These are phyloP conservation scores for Leishmania gerbilli DNA, from an alignment of 208 protist genomes.

Conservation along the genomic window DNA sequence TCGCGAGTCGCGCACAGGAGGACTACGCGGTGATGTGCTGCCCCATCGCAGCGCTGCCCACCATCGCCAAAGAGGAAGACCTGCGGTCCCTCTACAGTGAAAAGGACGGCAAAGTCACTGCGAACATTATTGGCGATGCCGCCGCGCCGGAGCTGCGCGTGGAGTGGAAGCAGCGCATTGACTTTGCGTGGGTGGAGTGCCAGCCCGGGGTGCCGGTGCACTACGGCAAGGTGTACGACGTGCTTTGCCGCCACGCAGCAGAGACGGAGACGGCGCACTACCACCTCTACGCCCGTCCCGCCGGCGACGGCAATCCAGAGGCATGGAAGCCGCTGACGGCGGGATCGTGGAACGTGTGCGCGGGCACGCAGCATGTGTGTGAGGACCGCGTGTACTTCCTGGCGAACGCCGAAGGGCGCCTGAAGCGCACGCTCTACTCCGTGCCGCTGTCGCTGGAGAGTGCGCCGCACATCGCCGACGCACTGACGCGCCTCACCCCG, in stretches of 20 bases:
- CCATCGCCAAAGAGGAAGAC: constrained; percentile 39
- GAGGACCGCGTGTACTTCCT: constrained; percentile 55
- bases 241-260: constrained; percentile 56
- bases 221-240: constrained; percentile 53
- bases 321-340: constrained; percentile 67
- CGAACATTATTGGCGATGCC: constrained; percentile 17
- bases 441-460: constrained; percentile 34
- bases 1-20: constrained; percentile 76
- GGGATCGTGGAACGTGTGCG: constrained; percentile 72
- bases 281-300: constrained; percentile 56
- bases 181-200: constrained; percentile 83
- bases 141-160: constrained; percentile 17
- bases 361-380: constrained; percentile 23
- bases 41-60: constrained; percentile 48
- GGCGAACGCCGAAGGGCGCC: constrained; percentile 61
- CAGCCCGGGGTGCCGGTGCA: constrained; percentile 42
- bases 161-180: constrained; percentile 65
- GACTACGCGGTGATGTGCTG: constrained; percentile 60
- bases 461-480: constrained; percentile 22
- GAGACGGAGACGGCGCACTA: constrained; percentile 65
- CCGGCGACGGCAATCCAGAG: constrained; percentile 4
- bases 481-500: constrained; percentile 47
- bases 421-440: constrained; percentile 58
- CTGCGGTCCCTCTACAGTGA: constrained; percentile 30
- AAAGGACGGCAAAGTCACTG: constrained; percentile 11